Conservation (phyloP, 129 eudicot genomes). For the Helianthus tuberosus region DNA sequence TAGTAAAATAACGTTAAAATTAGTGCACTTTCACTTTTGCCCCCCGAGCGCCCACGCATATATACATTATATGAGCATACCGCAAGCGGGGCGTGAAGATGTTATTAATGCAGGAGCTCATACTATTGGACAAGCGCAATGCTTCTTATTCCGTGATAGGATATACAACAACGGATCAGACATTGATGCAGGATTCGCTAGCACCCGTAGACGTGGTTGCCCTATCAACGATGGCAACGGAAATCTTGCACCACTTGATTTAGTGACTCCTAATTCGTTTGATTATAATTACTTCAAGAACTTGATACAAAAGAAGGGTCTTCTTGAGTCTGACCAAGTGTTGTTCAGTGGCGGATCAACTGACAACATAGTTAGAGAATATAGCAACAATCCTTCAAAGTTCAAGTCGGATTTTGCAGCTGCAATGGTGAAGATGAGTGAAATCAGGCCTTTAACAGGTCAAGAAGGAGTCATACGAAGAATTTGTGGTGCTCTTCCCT, state of each 20-base stretch:
- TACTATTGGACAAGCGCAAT: slow-evolving; percentile 69
- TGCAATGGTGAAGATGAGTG: slow-evolving; percentile 78
- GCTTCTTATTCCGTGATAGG: slow-evolving; percentile 57
- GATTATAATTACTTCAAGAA: slow-evolving; percentile 55
- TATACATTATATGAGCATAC: too few species aligned
- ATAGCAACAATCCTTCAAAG: slow-evolving; percentile 37
- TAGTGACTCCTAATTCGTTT: slow-evolving; percentile 50
- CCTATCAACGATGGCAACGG: slow-evolving; percentile 48
- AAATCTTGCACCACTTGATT: slow-evolving; percentile 62
- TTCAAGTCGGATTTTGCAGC: slow-evolving; percentile 59
- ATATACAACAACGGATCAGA: slow-evolving; percentile 65
- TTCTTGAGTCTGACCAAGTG: slow-evolving; percentile 81
- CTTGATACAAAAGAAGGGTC: slow-evolving; percentile 58
- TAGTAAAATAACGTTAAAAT: too few species aligned
- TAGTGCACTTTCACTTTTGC: too few species aligned
- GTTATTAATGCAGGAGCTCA: slow-evolving; percentile 48
- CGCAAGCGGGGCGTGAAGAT: too few species aligned
- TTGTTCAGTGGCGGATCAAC: slow-evolving; percentile 65
- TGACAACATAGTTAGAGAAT: slow-evolving; percentile 46
- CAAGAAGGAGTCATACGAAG: slow-evolving; percentile 55
- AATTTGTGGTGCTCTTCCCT: slow-evolving; percentile 48
- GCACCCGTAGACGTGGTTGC: slow-evolving; percentile 46
- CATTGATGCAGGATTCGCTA: slow-evolving; percentile 51
- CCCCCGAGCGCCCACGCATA: too few species aligned
- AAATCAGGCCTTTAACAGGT: slow-evolving; percentile 57